Conservation (phyloP, 2,329 filamentous ascomycete genomes). For the Magnaporthiopsis incrustans region DNA sequence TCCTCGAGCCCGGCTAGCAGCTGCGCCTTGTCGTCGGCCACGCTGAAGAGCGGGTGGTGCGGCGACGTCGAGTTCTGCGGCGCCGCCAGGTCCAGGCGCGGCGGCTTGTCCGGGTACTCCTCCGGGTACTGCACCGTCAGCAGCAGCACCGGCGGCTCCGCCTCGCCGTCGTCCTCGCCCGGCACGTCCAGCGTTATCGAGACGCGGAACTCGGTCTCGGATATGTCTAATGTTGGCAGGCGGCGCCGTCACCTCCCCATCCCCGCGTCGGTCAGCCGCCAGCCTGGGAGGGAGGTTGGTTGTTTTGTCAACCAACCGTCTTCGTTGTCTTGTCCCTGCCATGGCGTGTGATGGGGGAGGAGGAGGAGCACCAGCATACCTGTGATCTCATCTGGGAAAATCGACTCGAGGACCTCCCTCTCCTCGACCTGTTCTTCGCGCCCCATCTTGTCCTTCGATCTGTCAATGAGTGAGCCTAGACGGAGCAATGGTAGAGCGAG, state of each 20-base stretch:
- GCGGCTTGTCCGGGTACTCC: slow-evolving; percentile 81
- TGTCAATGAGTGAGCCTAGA: not conserved
- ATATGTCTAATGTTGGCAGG: slow-evolving; percentile 60
- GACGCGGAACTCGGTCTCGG: slow-evolving; percentile 82
- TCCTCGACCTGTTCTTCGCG: slow-evolving; percentile 91
- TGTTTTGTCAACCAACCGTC: not conserved
- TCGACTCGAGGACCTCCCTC: slow-evolving; percentile 94
- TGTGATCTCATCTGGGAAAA: slow-evolving; percentile 96
- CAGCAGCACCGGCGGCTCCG: slow-evolving; percentile 62
- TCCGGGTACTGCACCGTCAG: slow-evolving; percentile 86
- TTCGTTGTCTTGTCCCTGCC: not conserved
- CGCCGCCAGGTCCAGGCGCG: slow-evolving; percentile 69
- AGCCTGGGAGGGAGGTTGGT: not conserved
- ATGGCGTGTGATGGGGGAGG: not conserved
- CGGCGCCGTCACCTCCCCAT: not conserved
- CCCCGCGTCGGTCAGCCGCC: slow-evolving; percentile 2
- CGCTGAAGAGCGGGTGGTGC: slow-evolving; percentile 65
- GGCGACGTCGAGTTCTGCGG: slow-evolving; percentile 59
- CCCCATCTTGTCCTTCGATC: slow-evolving; percentile 40
- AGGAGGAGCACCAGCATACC: slow-evolving; percentile 38
- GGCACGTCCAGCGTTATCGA: slow-evolving; percentile 74
- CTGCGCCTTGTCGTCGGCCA: slow-evolving; percentile 68
- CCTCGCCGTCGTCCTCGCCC: slow-evolving; percentile 48
- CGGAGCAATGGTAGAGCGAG: not conserved
- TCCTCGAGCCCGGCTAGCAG: slow-evolving; percentile 65